phyloP scores from a whole-genome alignment of 2,329 filamentous ascomycete species.

The Cytospora chrysosperma region DNA sequence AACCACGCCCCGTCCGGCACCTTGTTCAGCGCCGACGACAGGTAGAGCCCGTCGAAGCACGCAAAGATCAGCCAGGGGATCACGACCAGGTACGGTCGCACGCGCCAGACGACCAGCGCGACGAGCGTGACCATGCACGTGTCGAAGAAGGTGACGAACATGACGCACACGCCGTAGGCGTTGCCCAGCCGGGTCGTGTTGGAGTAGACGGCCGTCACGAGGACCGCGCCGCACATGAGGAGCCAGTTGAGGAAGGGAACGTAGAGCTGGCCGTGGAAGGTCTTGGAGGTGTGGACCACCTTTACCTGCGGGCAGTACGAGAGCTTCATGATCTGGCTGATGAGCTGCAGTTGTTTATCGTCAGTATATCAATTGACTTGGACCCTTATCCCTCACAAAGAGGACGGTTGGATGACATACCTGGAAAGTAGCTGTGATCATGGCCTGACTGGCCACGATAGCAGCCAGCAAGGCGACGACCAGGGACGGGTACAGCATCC shows the following conservation, averaged over 20 bases:
- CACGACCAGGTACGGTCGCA: conserved; percentile 58
- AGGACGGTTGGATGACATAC: background rate
- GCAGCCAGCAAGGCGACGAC: conserved; percentile 67
- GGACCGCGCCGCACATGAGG: conserved; percentile 68
- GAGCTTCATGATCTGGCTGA: conserved; percentile 68
- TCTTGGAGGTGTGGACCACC: conserved; percentile 66
- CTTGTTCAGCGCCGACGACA: conserved; percentile 67
- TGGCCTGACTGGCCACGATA: conserved; percentile 72
- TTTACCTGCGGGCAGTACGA: conserved; percentile 74
- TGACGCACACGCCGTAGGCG: conserved; percentile 74
- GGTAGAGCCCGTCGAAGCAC: conserved; percentile 63
- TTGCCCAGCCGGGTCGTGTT: conserved; percentile 68
- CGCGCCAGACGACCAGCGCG: conserved; percentile 68
- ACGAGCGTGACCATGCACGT: conserved; percentile 70
- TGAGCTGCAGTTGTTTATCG: conserved; percentile 28
- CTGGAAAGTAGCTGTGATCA: conserved; percentile 73
- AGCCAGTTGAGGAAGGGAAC: conserved; percentile 75
- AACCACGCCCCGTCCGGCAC: conserved; percentile 76
- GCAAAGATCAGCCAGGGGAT: conserved; percentile 61
- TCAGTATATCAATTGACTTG: background rate
- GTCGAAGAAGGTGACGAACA: conserved; percentile 74
- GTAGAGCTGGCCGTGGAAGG: conserved; percentile 71
- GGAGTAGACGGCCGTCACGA: conserved; percentile 70
- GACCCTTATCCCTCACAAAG: accelerated
- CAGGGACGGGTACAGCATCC: conserved; percentile 65